Base-by-base conservation (phyloP, 108 stramenopile species). In the Schizochytrium sp. region DNA sequence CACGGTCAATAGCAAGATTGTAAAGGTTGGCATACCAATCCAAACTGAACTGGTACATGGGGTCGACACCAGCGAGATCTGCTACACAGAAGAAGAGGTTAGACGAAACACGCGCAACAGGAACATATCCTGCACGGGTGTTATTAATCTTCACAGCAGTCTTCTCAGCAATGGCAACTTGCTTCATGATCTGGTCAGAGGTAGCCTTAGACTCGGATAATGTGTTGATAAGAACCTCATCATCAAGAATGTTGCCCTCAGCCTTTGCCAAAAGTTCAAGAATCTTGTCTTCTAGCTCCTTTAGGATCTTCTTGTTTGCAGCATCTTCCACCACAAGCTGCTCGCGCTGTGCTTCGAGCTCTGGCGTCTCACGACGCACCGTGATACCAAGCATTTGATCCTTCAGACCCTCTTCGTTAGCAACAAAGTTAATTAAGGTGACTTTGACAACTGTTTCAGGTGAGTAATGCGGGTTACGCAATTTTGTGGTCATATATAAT, bases 11-110 rank as follows among this genome's bases (percentile, higher is more conserved):
- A n/a, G 94, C 90, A 45, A 90, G 57, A 87, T 91, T 88, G 90
- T 93, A 95, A 13, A 95, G 90, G 76, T 87, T 61, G 72, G 91
- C 93, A 92, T 92, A 95, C 94, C 94, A 95, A 69, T 93, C 91
- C 28, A 95, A 90, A 5, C 89, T 90, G 94, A 94, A 95, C 91
- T 95, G 95, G 87, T 94, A 94, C 94, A 94, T 94, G 4, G 94
- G 94, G 89, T 94, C 94, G 4, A 94, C 91, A 28, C 73, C 59
- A 42, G 72, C 89, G 46, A 94, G 72, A 72, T 94, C 93, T 40
- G 93, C 94, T 50, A 94, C 93, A 61, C 93, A 93, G 89, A 94
- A 94, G 92, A 93, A 94, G 56, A 94, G 90, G 76, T 90, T 92
- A 47, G 92, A 92, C 56, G 93, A 93, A 7, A 92, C 93, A n/a